A percentile compares a stretch with the other conserved stretches of the same genome.
Evolutionary conservation across 106 monocot species (phyloP).

Genomic region (Vanilla planifolia): DNA sequence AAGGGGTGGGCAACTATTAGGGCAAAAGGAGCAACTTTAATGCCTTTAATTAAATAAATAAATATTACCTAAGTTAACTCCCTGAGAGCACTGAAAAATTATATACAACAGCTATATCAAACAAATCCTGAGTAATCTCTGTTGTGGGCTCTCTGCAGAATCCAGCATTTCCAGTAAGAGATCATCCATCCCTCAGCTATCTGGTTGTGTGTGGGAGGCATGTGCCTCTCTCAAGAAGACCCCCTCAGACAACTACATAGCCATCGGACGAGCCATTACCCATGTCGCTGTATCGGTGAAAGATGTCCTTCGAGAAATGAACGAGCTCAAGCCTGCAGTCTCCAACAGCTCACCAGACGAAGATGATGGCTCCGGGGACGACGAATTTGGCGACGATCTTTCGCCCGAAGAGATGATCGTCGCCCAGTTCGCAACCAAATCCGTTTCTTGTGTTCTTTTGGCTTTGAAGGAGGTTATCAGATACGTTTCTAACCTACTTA

Average conservation of each 20-base stretch:
- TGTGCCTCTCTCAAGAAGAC: slow-evolving; percentile 62
- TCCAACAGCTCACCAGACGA: slow-evolving; percentile 1
- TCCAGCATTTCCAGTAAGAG: slow-evolving; percentile 21
- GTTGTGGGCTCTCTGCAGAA: slow-evolving; percentile 17
- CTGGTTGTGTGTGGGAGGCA: slow-evolving; percentile 85
- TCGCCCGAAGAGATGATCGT: slow-evolving; percentile 47
- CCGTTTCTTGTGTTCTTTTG: slow-evolving; percentile 36
- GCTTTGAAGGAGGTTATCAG: slow-evolving; percentile 68
- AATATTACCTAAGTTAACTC: no score
- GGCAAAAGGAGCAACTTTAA: no score
- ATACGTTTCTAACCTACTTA: slow-evolving; percentile 44
- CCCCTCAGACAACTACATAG: slow-evolving; percentile 61
- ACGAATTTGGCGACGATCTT: slow-evolving; percentile 42
- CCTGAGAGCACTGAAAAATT: no score
- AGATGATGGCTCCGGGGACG: slow-evolving; percentile 24
- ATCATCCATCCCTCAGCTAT: slow-evolving; percentile 45
- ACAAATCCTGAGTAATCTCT: no score
- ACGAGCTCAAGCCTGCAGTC: slow-evolving; percentile 46
- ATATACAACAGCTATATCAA: no score
- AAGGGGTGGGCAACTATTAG: no score
- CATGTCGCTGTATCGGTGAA: slow-evolving; percentile 73
- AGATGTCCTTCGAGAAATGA: slow-evolving; percentile 79
- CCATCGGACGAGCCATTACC: slow-evolving; percentile 72
- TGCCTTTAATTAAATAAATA: no score
- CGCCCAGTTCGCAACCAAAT: slow-evolving; percentile 36